Evolutionary conservation across 495 filamentous ascomycete genomes (phyloP).

Genomic region (Aspergillus asperescens): DNA sequence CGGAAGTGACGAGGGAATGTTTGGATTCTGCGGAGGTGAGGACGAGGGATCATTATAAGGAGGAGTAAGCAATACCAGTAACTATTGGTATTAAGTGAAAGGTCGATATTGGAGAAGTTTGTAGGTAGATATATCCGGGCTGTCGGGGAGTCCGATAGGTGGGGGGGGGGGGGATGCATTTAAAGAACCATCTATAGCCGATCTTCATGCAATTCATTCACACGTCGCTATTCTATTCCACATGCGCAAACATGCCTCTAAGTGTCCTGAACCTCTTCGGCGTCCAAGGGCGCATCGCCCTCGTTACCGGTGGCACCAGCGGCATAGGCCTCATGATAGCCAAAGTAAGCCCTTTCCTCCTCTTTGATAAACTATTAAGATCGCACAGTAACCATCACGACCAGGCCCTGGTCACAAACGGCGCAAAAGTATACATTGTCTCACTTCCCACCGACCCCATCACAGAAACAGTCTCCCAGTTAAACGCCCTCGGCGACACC

Average conservation of each 20-base stretch:
- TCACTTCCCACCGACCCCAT: constrained; percentile 34
- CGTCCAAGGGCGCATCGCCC: constrained; percentile 36
- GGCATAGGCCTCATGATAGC: constrained; percentile 43
- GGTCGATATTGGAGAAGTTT: too few species aligned
- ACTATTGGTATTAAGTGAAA: too few species aligned
- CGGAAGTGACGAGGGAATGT: constrained; percentile 25
- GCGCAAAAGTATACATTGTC: constrained; percentile 40
- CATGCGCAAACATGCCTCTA: too few species aligned
- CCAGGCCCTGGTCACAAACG: constrained; percentile 41
- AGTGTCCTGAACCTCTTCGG: neutral
- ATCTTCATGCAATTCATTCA: too few species aligned
- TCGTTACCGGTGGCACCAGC: constrained; percentile 42
- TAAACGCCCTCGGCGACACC: constrained; percentile 27
- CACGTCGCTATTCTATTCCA: too few species aligned
- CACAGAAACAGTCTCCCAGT: constrained; percentile 23
- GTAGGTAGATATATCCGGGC: too few species aligned
- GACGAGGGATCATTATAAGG: constrained; percentile 42
- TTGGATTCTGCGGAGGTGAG: constrained; percentile 32
- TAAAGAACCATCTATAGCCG: too few species aligned
- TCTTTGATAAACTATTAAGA: neutral
- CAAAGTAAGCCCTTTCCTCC: constrained; percentile 18
- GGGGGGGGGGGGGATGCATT: too few species aligned
- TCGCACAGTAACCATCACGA: too few species aligned
- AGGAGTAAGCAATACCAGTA: constrained; percentile 20
- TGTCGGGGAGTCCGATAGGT: too few species aligned